Conservation (phyloP, 2,329 filamentous ascomycete species). For the Colletotrichum orbiculare region DNA sequence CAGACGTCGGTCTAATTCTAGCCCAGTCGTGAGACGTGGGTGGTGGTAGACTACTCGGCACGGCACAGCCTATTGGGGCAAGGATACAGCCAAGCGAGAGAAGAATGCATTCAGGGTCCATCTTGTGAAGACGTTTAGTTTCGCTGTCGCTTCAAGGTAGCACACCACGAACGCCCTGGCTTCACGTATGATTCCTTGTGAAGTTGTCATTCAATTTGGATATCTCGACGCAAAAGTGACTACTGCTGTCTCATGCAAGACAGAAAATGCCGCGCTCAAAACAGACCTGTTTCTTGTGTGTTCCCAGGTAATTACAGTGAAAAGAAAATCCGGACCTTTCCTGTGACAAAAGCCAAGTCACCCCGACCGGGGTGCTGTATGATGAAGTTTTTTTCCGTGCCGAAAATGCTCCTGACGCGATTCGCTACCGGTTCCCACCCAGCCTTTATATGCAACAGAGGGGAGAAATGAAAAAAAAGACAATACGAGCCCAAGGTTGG, state of each 20-base stretch:
- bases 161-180: background rate
- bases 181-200: background rate
- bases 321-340: conserved; percentile 27
- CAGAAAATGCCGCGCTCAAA: conserved; percentile 27
- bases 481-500: background rate
- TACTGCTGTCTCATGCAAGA: background rate
- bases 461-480: conserved; percentile 23
- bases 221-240: conserved; percentile 18
- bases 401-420: conserved; percentile 31
- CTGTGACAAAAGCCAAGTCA: conserved; percentile 17
- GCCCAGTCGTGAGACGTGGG: background rate
- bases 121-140: too few species aligned
- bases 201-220: conserved; percentile 24
- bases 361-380: conserved; percentile 16
- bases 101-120: too few species aligned
- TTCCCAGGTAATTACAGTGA: conserved; percentile 33
- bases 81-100: too few species aligned
- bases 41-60: background rate
- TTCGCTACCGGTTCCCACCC: conserved; percentile 28
- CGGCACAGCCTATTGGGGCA: too few species aligned
- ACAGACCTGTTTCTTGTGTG: conserved; percentile 19
- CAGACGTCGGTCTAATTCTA: background rate
- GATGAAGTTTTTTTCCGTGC: conserved; percentile 28
- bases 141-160: background rate
- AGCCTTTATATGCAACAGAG: conserved; percentile 11